Evolutionary conservation across 2,329 filamentous ascomycete species (phyloP).

Genomic region (Beauveria rudraprayagi): DNA sequence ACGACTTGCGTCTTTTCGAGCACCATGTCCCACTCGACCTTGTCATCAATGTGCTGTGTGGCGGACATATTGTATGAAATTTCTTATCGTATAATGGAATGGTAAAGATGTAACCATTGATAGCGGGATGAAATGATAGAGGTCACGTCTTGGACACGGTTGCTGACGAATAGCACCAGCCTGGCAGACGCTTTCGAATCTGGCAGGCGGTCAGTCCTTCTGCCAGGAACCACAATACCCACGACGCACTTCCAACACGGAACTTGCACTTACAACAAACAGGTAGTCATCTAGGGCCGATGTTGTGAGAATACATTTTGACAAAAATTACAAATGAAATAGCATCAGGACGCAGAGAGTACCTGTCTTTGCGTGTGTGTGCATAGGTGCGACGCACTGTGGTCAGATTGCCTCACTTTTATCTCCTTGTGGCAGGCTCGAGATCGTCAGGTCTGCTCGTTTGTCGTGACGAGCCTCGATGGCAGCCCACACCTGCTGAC

Average conservation of each 20-base stretch:
- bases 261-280: not conserved
- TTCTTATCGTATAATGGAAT: not conserved
- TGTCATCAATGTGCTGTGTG: conserved; percentile 1
- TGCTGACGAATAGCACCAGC: conserved; percentile 6
- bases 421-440: no score
- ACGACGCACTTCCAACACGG: not conserved
- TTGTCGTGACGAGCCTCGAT: no score
- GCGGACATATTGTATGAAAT: not conserved
- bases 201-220: conserved; percentile 5
- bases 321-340: no score
- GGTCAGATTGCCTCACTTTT: no score
- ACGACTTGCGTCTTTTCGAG: conserved; percentile 11
- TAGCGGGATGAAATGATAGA: not conserved
- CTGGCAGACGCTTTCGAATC: not conserved
- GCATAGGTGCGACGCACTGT: no score
- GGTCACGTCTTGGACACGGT: conserved; percentile 4
- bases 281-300: no score
- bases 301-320: no score
- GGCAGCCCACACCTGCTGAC: no score
- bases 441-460: no score
- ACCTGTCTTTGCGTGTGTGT: no score
- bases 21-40: conserved; percentile 10
- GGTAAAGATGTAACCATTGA: not conserved
- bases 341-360: no score
- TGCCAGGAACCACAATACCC: not conserved